phyloP scores from a whole-genome alignment of 2,329 filamentous ascomycete species.

The Verticillium isaacii region DNA sequence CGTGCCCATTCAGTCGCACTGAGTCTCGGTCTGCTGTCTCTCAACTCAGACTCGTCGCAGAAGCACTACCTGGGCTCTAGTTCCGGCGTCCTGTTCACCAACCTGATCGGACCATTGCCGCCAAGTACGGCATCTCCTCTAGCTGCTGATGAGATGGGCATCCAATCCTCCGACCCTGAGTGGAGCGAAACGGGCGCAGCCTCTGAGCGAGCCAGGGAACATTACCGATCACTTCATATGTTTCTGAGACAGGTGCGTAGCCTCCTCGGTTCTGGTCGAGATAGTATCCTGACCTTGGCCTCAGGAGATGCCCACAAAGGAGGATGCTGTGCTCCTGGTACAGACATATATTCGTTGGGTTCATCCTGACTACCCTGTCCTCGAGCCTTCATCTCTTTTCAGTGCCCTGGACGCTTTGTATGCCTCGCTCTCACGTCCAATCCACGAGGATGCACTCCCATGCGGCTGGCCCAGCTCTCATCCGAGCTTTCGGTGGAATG shows the following conservation, averaged over 20 bases:
- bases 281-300: background rate
- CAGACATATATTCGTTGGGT: constrained; percentile 17
- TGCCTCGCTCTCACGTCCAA: constrained; percentile 7
- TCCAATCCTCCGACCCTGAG: background rate
- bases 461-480: constrained; percentile 15
- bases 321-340: constrained; percentile 13
- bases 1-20: constrained; percentile 36
- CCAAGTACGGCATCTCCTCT: constrained; percentile 4
- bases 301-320: constrained; percentile 15
- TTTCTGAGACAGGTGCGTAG: constrained; percentile 6
- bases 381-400: constrained; percentile 14
- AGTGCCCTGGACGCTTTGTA: constrained; percentile 17
- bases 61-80: constrained; percentile 31
- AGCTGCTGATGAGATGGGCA: background rate
- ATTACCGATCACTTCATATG: constrained; percentile 7
- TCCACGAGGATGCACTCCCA: constrained; percentile 6
- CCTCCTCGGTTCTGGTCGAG: background rate
- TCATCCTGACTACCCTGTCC: constrained; percentile 16
- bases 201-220: constrained; percentile 5
- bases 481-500: constrained; percentile 16
- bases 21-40: constrained; percentile 28
- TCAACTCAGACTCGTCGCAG: constrained; percentile 30
- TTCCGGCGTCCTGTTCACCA: constrained; percentile 28
- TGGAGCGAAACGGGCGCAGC: constrained; percentile 1
- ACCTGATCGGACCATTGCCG: constrained; percentile 16